Base-by-base conservation (phyloP, 768 basidiomycete genomes). In the Phlebiopsis flavidoalba region DNA sequence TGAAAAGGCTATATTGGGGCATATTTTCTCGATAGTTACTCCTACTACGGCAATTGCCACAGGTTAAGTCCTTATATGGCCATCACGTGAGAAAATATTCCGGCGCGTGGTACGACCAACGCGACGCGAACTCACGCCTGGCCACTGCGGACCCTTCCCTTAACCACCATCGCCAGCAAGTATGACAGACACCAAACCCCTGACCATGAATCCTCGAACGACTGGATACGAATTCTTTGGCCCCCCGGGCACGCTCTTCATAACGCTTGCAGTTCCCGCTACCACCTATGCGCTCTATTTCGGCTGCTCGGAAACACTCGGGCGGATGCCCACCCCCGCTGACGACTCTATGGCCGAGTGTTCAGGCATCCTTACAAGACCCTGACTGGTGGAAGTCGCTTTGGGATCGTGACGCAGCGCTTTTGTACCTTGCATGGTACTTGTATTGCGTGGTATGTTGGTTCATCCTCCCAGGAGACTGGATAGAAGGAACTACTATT, bases 371-470 rank as follows among this genome's bases (percentile, higher is more conserved):
- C 0, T 63, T 91, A 8, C 76, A 80, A 6, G 73, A 75, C 65
- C 63, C 69, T 5, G 69, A 75, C 17, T 94, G 84, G 83, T 95
- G 91, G 88, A 79, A 76, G 49, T 72, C 77, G 19, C 80, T 97
- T 1, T 97, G 91, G 88, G 95, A 98, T 67, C 82, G 83, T 0
- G 77, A 95, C 60, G 94, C 94, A 0, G 68, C 83, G 1, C 65
- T 85, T 21, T 80, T 89, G 15, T 98, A 98, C 75, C 70, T 89
- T 46, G 92, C 73, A 0, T 99, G 96, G 95, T 98, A 97, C 73
- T 76, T 83, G n/a, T 98, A 89, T 73, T 88, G 85, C 64, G 82
- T 98, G 52, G 74, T 83, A 2, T 81, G 91, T 2, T 98, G 95
- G 95, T 79, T 76, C 5, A 67, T 93, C 53, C 75, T 98, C 12